Conservation (phyloP, 768 basidiomycete species). For the Ramaria sp. region DNA sequence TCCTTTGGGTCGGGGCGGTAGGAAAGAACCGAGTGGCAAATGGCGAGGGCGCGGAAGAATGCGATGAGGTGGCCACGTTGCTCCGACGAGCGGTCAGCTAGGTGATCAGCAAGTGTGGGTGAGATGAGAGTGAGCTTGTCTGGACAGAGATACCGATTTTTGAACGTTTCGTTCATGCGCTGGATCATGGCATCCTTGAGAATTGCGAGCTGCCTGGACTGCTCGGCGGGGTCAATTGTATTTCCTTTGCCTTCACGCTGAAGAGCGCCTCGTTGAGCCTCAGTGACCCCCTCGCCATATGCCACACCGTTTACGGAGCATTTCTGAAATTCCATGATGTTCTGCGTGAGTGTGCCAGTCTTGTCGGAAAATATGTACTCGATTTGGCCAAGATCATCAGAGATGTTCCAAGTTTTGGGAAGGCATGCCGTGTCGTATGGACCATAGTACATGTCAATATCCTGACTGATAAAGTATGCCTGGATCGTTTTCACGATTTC, state of each 20-base stretch:
- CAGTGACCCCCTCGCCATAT: constrained; percentile 92
- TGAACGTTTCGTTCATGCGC: constrained; percentile 67
- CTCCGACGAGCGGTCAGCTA: constrained; percentile 46
- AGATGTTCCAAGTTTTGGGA: constrained; percentile 98
- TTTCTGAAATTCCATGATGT: constrained; percentile 97
- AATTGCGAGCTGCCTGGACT: constrained; percentile 48
- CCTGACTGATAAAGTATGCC: constrained; percentile 93
- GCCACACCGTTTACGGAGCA: constrained; percentile 76
- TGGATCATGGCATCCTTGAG: constrained; percentile 71
- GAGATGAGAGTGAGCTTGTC: constrained; percentile 84
- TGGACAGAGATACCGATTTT: constrained; percentile 75
- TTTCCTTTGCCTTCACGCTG: constrained; percentile 69
- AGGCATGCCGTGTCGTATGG: constrained; percentile 81
- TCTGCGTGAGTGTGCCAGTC: constrained; percentile 94
- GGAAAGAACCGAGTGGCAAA: constrained; percentile 81
- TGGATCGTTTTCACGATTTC: constrained; percentile 98
- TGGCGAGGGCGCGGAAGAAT: constrained; percentile 91
- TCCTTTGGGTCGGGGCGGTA: constrained; percentile 58
- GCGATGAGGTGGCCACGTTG: constrained; percentile 61
- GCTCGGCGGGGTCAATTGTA: constrained; percentile 56
- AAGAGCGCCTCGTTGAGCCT: constrained; percentile 88
- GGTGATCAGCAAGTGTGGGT: constrained; percentile 71
- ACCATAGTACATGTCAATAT: constrained; percentile 92
- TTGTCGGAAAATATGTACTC: constrained; percentile 94
- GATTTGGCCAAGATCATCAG: constrained; percentile 96